These are phyloP conservation scores for Echium plantagineum DNA, from an alignment of 257 asterid species.

Conservation along the genomic window DNA sequence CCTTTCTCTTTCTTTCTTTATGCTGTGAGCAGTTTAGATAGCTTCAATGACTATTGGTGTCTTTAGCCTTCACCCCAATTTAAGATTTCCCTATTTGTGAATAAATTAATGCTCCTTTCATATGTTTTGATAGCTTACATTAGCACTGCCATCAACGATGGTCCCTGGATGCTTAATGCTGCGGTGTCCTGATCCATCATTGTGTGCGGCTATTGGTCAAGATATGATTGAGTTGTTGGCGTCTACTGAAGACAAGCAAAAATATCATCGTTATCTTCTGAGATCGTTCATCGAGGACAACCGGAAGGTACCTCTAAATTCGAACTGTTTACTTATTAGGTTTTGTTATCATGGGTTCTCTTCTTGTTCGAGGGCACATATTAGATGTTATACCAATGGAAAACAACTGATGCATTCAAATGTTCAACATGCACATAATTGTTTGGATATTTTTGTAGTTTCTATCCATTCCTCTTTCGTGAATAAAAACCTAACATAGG, in stretches of 20 bases:
- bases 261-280: constrained; percentile 70
- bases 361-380: no score
- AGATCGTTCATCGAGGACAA: constrained; percentile 92
- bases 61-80: not conserved
- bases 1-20: not conserved
- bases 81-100: not conserved
- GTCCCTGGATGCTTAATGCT: constrained; percentile 89
- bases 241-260: constrained; percentile 51
- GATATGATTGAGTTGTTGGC: constrained; percentile 58
- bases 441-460: no score
- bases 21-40: not conserved
- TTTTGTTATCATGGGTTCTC: no score
- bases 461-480: no score
- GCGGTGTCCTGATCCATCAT: constrained; percentile 86
- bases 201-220: constrained; percentile 76
- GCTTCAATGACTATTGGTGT: not conserved
- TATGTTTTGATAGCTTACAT: constrained; percentile 54
- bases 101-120: constrained; percentile 1
- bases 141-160: constrained; percentile 74
- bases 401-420: no score
- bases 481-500: no score
- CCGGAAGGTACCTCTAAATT: constrained; percentile 50
- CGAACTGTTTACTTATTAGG: not conserved
- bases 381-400: no score
- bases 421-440: no score